These are phyloP conservation scores for Trichoderma sp. DNA, from an alignment of 2,329 filamentous ascomycete genomes.

Conservation along the genomic window DNA sequence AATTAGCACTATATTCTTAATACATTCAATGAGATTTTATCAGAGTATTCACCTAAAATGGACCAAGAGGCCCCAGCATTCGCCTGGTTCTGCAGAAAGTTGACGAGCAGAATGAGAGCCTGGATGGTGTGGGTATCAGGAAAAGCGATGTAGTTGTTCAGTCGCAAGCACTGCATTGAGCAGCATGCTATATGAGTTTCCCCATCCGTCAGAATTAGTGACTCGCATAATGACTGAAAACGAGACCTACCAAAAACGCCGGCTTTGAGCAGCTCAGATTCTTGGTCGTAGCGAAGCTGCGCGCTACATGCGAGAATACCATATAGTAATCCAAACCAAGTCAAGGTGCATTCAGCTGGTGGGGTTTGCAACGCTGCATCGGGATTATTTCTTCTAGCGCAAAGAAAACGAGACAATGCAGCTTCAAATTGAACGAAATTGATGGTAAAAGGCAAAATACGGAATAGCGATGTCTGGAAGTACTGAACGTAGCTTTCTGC, in stretches of 20 bases:
- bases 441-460: background rate
- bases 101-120: constrained; percentile 2
- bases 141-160: constrained; percentile 1
- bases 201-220: background rate
- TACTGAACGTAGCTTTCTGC: constrained; percentile 3
- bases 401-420: background rate
- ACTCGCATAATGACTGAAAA: no score
- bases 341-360: background rate
- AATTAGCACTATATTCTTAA: background rate
- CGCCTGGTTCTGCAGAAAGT: constrained; percentile 3
- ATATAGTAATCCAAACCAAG: background rate
- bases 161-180: background rate
- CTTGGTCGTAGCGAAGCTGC: constrained; percentile 7
- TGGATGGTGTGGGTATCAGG: constrained; percentile 5
- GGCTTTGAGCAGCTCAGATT: constrained; percentile 6
- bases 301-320: background rate
- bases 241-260: background rate
- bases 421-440: background rate
- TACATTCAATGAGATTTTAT: no score
- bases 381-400: background rate
- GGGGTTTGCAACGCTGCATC: background rate
- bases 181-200: background rate
- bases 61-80: constrained; percentile 12
- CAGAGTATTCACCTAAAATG: background rate
- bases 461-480: background rate